Percentiles rank a stretch among this genome's conserved stretches.
phyloP scores from a whole-genome alignment of 352 stramenopile genomes.

The Phytophthora pinifolia region DNA sequence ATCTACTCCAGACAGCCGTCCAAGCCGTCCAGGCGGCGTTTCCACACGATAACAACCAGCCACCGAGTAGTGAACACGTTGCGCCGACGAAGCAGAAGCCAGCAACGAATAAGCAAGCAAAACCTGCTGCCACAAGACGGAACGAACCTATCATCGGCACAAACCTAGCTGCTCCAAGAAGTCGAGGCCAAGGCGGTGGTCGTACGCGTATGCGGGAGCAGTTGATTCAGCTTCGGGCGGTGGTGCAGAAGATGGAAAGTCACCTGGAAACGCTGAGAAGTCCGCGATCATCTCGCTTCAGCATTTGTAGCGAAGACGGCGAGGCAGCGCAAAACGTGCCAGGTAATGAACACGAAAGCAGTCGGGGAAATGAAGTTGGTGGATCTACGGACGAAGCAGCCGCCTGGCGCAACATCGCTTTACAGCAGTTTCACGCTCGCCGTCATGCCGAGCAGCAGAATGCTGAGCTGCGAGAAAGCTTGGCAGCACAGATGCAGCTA shows the following conservation, averaged over 20 bases:
- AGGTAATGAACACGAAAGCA: conserved; percentile 6
- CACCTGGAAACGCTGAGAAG: conserved; percentile 21
- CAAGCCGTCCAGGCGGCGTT: conserved; percentile 16
- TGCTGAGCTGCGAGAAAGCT: conserved; percentile 12
- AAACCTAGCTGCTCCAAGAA: conserved; percentile 2
- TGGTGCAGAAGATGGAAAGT: conserved; percentile 24
- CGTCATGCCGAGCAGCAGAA: conserved; percentile 21
- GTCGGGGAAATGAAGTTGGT: neutral
- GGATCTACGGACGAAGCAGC: conserved; percentile 1
- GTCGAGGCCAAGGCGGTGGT: conserved; percentile 3
- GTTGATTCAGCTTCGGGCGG: conserved; percentile 20
- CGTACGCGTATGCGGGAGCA: conserved; percentile 19
- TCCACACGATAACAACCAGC: neutral
- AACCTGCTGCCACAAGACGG: neutral
- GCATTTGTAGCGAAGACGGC: neutral
- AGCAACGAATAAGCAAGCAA: neutral
- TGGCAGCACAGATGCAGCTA: conserved; percentile 13
- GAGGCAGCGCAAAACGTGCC: neutral
- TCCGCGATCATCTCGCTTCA: conserved; percentile 12
- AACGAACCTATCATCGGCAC: neutral
- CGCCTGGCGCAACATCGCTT: conserved; percentile 14
- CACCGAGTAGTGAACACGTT: neutral
- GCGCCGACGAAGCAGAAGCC: neutral
- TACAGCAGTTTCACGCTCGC: conserved; percentile 25
- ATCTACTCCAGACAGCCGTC: conserved; percentile 14